Percentiles rank a stretch among this genome's conserved stretches.
Conservation (phyloP, 2,329 filamentous ascomycete species). For the Clonostachys solani region DNA sequence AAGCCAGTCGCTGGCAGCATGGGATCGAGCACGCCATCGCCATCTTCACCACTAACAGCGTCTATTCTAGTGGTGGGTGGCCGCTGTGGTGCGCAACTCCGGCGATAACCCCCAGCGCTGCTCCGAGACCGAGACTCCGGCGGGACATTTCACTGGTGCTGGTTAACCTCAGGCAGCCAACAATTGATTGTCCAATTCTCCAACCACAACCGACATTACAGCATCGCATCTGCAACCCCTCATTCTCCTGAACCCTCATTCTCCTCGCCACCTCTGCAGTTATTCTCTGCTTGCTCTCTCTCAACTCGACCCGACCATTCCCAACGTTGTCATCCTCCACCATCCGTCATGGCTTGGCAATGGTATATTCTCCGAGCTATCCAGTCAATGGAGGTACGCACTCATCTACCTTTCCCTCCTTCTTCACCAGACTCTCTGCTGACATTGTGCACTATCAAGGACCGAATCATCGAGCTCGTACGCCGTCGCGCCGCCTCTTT, state of each 20-base stretch:
- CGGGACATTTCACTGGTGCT: too few relatives aligned
- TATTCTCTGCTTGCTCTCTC: not conserved
- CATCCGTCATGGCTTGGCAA: slow-evolving; percentile 21
- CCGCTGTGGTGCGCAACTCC: too few relatives aligned
- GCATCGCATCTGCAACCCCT: not conserved
- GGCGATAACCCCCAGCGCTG: too few relatives aligned
- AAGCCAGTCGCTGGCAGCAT: too few relatives aligned
- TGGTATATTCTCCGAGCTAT: slow-evolving; percentile 26
- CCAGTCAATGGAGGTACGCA: slow-evolving; percentile 21
- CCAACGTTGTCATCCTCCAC: not conserved
- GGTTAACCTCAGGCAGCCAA: not conserved
- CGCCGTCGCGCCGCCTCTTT: not conserved
- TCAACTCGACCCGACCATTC: not conserved
- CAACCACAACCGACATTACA: not conserved
- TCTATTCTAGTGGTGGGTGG: not conserved
- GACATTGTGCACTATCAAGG: slow-evolving; percentile 13
- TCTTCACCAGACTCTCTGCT: not conserved
- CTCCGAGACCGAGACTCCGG: too few relatives aligned
- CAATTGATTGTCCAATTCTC: not conserved
- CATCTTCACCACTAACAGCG: not conserved
- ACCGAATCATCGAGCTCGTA: slow-evolving; percentile 25
- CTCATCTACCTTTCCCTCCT: slow-evolving; percentile 1
- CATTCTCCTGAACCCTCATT: not conserved
- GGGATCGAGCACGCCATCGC: too few relatives aligned
- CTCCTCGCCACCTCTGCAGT: not conserved